Evolutionary conservation across 2,329 filamentous ascomycete genomes (phyloP).

Genomic region (Penicillium palitans): DNA sequence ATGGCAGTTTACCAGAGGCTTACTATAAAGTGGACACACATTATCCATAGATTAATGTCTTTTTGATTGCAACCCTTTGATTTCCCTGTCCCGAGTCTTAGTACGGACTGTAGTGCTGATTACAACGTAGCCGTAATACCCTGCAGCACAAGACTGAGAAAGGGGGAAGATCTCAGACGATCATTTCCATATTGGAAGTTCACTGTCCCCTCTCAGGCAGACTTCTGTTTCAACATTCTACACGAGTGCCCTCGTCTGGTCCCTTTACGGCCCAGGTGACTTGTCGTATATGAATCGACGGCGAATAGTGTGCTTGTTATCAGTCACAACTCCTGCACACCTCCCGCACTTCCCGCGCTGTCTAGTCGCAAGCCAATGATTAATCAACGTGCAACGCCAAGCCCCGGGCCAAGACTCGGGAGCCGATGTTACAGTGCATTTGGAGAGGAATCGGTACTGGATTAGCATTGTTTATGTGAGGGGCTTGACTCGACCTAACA

Average conservation of each 20-base stretch:
- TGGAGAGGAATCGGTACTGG: not conserved
- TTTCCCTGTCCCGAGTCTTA: not conserved
- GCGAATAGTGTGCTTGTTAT: not conserved
- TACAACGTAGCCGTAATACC: not conserved
- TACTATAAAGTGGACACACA: not conserved
- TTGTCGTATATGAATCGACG: not conserved
- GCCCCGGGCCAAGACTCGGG: slow-evolving; percentile 14
- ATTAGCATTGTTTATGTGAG: not conserved
- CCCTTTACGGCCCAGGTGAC: not conserved
- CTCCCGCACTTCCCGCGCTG: not conserved
- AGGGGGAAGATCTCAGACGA: not conserved
- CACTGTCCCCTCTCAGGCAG: not conserved
- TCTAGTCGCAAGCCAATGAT: not conserved
- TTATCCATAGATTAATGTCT: not conserved
- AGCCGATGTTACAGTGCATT: slow-evolving; percentile 14
- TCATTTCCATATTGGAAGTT: not conserved
- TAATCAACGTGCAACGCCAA: slow-evolving; percentile 19
- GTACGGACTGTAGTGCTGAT: not conserved
- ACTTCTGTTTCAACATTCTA: not conserved
- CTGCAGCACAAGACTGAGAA: not conserved
- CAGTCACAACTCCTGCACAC: not conserved
- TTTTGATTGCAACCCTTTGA: not conserved
- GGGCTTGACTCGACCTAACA: not conserved
- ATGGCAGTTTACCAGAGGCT: slow-evolving; percentile 46
- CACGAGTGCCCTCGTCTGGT: not conserved